Evolutionary conservation across 2,329 filamentous ascomycete genomes (phyloP).

Genomic region (Parasarocladium wereldwijsianum): DNA sequence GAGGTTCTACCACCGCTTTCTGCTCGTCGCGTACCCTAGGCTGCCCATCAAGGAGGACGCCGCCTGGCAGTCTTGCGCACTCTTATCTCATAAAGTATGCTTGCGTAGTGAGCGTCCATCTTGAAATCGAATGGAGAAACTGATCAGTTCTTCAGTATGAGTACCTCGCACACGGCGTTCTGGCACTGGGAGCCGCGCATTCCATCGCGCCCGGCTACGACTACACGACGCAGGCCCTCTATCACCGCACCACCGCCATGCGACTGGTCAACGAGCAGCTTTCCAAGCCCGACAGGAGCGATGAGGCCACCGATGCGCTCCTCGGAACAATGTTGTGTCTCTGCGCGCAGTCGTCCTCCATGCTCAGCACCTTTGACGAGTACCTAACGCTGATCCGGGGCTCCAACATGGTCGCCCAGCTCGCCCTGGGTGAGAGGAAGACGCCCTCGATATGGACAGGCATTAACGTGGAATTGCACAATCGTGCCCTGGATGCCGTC

Average conservation of each 20-base stretch:
- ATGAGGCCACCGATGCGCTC: slow-evolving; percentile 19
- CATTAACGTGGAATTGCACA: no score
- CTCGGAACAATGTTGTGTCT: slow-evolving; percentile 20
- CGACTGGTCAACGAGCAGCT: slow-evolving; percentile 19
- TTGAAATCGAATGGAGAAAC: neutral
- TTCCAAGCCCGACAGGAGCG: slow-evolving; percentile 10
- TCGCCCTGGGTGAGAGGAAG: no score
- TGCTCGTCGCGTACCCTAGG: slow-evolving; percentile 24
- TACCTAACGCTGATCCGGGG: slow-evolving; percentile 21
- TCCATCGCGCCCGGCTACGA: slow-evolving; percentile 11
- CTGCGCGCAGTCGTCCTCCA: slow-evolving; percentile 18
- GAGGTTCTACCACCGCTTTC: slow-evolving; percentile 34
- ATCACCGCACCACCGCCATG: slow-evolving; percentile 21
- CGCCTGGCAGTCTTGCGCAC: slow-evolving; percentile 18
- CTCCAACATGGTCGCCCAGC: slow-evolving; percentile 10
- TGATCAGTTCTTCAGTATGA: slow-evolving; percentile 15
- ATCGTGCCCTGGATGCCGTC: no score
- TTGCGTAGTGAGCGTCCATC: neutral
- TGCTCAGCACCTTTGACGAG: slow-evolving; percentile 21
- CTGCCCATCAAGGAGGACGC: slow-evolving; percentile 17
- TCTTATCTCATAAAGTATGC: slow-evolving; percentile 19
- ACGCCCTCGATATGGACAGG: no score
- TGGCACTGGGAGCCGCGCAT: slow-evolving; percentile 22
- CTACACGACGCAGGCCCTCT: slow-evolving; percentile 15
- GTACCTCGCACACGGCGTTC: slow-evolving; percentile 21